Conservation (phyloP, 768 basidiomycete species). For the Pisolithus sp. region DNA sequence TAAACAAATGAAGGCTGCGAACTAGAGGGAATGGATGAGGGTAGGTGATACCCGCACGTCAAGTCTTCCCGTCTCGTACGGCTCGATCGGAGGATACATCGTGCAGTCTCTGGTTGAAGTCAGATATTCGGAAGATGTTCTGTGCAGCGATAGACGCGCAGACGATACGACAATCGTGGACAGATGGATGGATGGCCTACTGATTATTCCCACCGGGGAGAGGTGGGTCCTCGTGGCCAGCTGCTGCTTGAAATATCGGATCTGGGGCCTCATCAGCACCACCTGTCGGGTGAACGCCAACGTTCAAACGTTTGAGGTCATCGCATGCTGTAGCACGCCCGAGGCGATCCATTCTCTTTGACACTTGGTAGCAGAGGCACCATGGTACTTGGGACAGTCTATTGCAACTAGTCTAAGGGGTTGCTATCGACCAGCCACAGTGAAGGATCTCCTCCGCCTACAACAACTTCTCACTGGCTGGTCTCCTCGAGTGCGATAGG, state of each 20-base stretch:
- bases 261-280: neutral
- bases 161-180: neutral
- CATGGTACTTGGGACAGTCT: too few relatives aligned
- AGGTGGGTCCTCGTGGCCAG: constrained; percentile 1
- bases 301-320: too few relatives aligned
- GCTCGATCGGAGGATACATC: constrained; percentile 68
- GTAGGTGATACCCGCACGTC: constrained; percentile 52
- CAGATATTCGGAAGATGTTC: neutral
- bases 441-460: too few relatives aligned
- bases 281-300: too few relatives aligned
- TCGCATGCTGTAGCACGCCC: too few relatives aligned
- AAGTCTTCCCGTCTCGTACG: constrained; percentile 57
- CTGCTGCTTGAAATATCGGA: constrained; percentile 7
- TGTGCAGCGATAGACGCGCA: constrained; percentile 2
- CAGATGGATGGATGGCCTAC: constrained; percentile 11
- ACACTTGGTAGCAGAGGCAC: too few relatives aligned
- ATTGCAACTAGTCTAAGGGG: too few relatives aligned
- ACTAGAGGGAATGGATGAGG: constrained; percentile 68
- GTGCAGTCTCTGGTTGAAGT: constrained; percentile 1
- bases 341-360: too few relatives aligned
- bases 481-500: neutral
- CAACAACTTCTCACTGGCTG: neutral
- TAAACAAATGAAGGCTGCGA: constrained; percentile 20
- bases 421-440: neutral
- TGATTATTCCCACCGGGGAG: neutral